Evolutionary conservation across 1,284 basidiomycete genomes (phyloP).

Genomic region (Erythrobasidium hasegawianum): DNA sequence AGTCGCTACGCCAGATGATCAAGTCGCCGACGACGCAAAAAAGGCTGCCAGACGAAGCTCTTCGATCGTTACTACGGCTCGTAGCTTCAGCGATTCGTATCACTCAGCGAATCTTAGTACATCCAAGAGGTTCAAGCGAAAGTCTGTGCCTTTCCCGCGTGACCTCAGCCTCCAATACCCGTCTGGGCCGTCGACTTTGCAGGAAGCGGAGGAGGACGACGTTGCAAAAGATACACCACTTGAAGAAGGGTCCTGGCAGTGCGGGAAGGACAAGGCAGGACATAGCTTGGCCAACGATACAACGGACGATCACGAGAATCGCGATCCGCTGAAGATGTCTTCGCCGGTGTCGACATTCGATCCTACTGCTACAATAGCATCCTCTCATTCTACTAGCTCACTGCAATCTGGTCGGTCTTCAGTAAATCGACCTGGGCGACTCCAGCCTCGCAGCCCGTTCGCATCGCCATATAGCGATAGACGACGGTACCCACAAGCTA

Average conservation of each 20-base stretch:
- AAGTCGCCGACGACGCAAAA: no score
- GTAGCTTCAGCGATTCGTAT: neutral
- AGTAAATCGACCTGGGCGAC: neutral
- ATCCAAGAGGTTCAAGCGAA: neutral
- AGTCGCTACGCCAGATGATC: no score
- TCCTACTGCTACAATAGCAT: neutral
- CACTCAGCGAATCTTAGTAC: neutral
- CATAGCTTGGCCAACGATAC: neutral
- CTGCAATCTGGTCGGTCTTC: neutral
- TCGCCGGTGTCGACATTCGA: neutral
- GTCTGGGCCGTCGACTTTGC: no score
- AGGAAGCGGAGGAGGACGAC: neutral
- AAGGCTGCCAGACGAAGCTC: no score
- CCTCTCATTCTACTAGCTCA: neutral
- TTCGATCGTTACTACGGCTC: no score
- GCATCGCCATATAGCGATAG: neutral
- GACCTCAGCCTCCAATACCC: no score
- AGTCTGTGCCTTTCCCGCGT: neutral
- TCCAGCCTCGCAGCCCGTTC: conserved; percentile 2
- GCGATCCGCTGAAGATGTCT: neutral
- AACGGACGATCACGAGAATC: neutral
- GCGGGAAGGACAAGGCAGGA: no score
- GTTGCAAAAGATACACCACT: neutral
- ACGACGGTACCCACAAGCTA: no score
- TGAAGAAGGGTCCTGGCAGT: neutral